phyloP scores from a whole-genome alignment of 352 stramenopile genomes.

The Peronospora belbahrii region DNA sequence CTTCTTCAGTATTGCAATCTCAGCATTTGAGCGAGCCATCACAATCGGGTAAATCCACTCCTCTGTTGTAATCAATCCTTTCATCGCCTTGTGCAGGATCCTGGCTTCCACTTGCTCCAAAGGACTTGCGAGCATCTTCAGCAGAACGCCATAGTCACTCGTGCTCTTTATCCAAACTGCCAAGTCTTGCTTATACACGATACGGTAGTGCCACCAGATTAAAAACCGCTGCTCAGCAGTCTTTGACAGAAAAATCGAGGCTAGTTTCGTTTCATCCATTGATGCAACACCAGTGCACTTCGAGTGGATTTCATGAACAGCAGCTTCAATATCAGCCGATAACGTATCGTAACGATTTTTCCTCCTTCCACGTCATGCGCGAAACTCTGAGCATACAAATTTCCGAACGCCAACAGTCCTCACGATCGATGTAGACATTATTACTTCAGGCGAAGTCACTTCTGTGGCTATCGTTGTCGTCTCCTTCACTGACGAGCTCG shows the following conservation, averaged over 20 bases:
- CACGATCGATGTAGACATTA: background rate
- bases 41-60: slow-evolving; percentile 52
- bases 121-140: slow-evolving; percentile 68
- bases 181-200: slow-evolving; percentile 53
- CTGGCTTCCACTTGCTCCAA: slow-evolving; percentile 56
- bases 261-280: slow-evolving; percentile 12
- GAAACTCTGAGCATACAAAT: too few relatives aligned
- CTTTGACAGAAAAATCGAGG: slow-evolving; percentile 15
- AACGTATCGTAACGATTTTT: slow-evolving; percentile 13
- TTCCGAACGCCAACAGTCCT: too few relatives aligned
- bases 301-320: slow-evolving; percentile 34
- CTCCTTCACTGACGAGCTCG: slow-evolving; percentile 10
- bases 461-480: slow-evolving; percentile 5
- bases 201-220: slow-evolving; percentile 21
- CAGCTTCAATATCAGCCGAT: slow-evolving; percentile 29
- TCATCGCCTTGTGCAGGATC: slow-evolving; percentile 59
- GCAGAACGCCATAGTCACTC: slow-evolving; percentile 44
- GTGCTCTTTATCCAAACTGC: slow-evolving; percentile 46
- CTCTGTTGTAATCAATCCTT: slow-evolving; percentile 66
- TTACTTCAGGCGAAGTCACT: background rate
- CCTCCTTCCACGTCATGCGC: too few relatives aligned
- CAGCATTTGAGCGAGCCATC: slow-evolving; percentile 46
- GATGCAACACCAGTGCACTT: slow-evolving; percentile 1
- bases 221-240: slow-evolving; percentile 19
- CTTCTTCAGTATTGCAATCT: slow-evolving; percentile 67